Base-by-base conservation (phyloP, 2,329 filamentous ascomycete genomes). In the Didymella exigua region DNA sequence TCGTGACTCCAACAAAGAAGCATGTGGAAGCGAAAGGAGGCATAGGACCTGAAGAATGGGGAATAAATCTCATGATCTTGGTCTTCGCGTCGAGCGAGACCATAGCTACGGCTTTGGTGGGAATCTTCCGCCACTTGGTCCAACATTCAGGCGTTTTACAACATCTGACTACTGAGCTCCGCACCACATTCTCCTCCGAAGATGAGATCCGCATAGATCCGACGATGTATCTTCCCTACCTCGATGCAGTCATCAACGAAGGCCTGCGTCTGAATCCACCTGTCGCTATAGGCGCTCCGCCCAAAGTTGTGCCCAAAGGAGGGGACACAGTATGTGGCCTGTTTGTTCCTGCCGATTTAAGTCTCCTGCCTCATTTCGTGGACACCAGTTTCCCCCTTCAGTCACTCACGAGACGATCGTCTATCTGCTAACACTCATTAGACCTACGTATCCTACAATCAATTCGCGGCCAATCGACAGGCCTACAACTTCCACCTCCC, bases 71-170 rank as follows among this genome's bases (percentile, higher is more conserved):
- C 4, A 53, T 64, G 8, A 51, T 76, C 2, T 54, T 80, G 8
- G 74, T 79, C 5, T 61, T 78, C 18, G 79, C 77, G 0, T 78
- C 76, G 0, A 77, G 73, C 46, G 78, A 81, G 48, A 80, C 79
- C 0, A 72, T 75, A 0, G 77, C 77, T 0, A 76, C 70, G 10
- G 56, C 73, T 2, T 59, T 81, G 4, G 69, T 68, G 2, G 77
- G 70, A 0, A 66, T 72, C 2, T 64, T 72, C 0, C 74, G 63
- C 19, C 57, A 72, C 37, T 58, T 78, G 0, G 54, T 76, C 13
- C 69, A 64, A 30, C 60, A 69, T n/a, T 64, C 49, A 11, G 69
- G 63, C 5, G 66, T 60, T 0, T 42, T 76, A 23, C 43, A 67
- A 14, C 57, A 61, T 6, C 53, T 74, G 1, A 63, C 59, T 0